Conservation (phyloP, 2,329 filamentous ascomycete genomes). For the Paecilomyces sp. region DNA sequence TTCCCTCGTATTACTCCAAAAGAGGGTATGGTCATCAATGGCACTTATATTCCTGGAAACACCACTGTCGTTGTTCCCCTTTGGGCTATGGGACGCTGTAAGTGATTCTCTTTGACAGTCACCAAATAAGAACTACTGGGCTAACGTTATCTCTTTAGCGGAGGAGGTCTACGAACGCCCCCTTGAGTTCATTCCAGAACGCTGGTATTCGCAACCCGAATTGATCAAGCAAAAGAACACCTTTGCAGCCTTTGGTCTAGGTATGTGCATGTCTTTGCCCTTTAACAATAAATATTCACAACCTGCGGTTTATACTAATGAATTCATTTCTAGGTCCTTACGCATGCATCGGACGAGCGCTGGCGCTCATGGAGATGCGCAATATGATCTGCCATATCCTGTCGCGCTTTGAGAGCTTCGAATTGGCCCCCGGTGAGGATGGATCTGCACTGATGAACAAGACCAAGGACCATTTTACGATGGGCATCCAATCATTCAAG, state of each 20-base stretch:
- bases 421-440: slow-evolving; percentile 5
- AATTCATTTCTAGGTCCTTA: neutral
- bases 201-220: slow-evolving; percentile 16
- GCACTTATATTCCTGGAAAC: slow-evolving; percentile 28
- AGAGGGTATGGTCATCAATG: slow-evolving; percentile 28
- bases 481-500: neutral
- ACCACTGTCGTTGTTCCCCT: slow-evolving; percentile 17
- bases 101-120: neutral
- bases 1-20: slow-evolving; percentile 30
- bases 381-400: slow-evolving; percentile 1
- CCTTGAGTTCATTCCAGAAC: slow-evolving; percentile 31
- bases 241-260: slow-evolving; percentile 12
- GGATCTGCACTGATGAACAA: slow-evolving; percentile 3
- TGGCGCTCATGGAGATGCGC: slow-evolving; percentile 1
- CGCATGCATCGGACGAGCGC: neutral
- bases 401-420: slow-evolving; percentile 3
- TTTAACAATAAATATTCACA: neutral
- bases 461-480: slow-evolving; percentile 7
- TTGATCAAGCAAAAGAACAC: slow-evolving; percentile 10
- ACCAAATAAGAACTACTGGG: neutral
- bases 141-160: neutral
- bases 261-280: slow-evolving; percentile 2
- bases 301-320: neutral
- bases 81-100: neutral
- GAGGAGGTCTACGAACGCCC: slow-evolving; percentile 28